Evolutionary conservation across 805 yeast genomes (phyloP), one percentile per base, ranked within the genome.

Genomic region (Saturnispora besseyi): DNA sequence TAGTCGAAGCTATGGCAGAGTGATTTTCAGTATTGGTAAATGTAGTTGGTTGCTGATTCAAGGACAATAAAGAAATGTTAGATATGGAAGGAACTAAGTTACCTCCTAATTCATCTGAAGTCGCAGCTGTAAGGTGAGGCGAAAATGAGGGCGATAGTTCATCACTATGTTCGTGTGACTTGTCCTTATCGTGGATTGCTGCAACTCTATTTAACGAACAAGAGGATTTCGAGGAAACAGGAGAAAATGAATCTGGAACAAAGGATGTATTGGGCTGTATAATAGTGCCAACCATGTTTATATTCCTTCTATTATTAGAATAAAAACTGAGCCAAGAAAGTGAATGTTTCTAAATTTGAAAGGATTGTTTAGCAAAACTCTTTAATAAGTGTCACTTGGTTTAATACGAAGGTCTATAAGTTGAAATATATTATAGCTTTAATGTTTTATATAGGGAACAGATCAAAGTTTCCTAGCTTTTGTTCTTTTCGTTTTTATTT

Each of bases 71-170:
- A 8, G 72, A 64, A 12, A 66, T 66, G 24, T 61, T 62, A 11
- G 71, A 65, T 5, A 70, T 58, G 5, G 71, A 63, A 6, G 71
- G 70, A 12, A 68, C 60, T 21, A 68, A 53, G 18, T 59, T 46
- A 1, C 67, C 67, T 6, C 61, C 66, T 24, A 60, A 51, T n/a
- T 62, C 69, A 4, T 69, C 70, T 4, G 64, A 66, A 0, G 71
- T 66, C 1, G 68, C 62, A 2, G 71, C 72, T 34, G 65, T 54
- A 42, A 68, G 57, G 29, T 57, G 60, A 9, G 71, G 69, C 7
- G 71, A 62, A 55, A 43, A 44, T 29, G 43, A 51, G 8, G 49
- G 44, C 28, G 43, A 44, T 5, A 44, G n/a, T 31, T 37, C 37
- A 21, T 31, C 31, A 18, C 24, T 41, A 29, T 31, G 37, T 24